phyloP scores from a whole-genome alignment of 768 basidiomycete species.

The Hericium alpestre region DNA sequence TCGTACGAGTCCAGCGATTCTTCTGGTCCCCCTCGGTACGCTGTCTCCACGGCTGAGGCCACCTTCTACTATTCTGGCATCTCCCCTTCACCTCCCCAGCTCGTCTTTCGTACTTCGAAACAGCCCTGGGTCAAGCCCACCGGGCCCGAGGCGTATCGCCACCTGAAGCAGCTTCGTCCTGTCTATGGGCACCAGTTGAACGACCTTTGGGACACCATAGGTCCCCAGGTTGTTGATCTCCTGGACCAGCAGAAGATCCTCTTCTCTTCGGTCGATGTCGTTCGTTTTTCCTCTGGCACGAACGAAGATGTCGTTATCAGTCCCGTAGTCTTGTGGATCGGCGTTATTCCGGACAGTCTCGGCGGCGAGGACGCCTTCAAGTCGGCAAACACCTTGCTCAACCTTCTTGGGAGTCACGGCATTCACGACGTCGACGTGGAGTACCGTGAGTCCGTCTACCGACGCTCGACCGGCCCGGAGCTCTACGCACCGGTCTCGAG shows the following conservation, averaged over 20 bases:
- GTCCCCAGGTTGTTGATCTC: not conserved
- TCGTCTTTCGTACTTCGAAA: not conserved
- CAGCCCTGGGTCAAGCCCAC: not conserved
- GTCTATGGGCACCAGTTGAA: not conserved
- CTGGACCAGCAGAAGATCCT: not conserved
- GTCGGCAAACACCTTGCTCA: not conserved
- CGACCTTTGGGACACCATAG: not conserved
- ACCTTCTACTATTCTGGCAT: not conserved
- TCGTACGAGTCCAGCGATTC: not conserved
- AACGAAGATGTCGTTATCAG: not conserved
- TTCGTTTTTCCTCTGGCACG: not conserved
- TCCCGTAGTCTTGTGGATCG: conserved; percentile 1
- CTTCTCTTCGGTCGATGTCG: not conserved
- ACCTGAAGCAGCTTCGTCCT: not conserved
- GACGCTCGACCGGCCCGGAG: not conserved
- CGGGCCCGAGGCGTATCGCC: not conserved
- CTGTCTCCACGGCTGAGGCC: not conserved
- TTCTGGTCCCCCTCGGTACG: not conserved
- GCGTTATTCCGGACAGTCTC: not conserved
- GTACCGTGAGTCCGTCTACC: not conserved
- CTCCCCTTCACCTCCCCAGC: not conserved
- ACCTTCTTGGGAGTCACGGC: not conserved
- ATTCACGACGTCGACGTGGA: not conserved
- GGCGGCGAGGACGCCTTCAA: not conserved
- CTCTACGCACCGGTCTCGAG: not conserved